Evolutionary conservation across 2,329 filamentous ascomycete species (phyloP).

Genomic region (Penicillium sp.): DNA sequence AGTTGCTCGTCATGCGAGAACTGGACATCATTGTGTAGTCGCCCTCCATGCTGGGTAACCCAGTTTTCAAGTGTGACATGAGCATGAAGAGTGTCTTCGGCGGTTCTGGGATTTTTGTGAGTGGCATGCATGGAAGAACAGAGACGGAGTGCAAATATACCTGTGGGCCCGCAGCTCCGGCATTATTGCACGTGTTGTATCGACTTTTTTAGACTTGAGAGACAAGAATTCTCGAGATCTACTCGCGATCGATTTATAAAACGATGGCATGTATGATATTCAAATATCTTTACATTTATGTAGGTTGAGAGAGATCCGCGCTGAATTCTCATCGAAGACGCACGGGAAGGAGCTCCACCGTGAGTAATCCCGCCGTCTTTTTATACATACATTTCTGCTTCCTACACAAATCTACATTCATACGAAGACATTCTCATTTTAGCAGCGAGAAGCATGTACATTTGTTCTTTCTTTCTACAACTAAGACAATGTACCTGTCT

Average conservation of each 20-base stretch:
- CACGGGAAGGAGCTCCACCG: neutral
- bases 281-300: neutral
- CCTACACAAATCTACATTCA: too few relatives aligned
- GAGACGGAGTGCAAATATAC: neutral
- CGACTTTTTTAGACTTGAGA: neutral
- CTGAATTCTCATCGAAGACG: neutral
- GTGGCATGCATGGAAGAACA: neutral
- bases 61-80: constrained; percentile 31
- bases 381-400: too few relatives aligned
- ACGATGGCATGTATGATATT: neutral
- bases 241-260: neutral
- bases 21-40: constrained; percentile 29
- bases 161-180: neutral
- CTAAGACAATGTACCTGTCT: too few relatives aligned
- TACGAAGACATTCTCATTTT: too few relatives aligned
- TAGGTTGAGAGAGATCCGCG: neutral
- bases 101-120: constrained; percentile 4
- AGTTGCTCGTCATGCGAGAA: constrained; percentile 30
- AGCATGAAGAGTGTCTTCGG: constrained; percentile 3
- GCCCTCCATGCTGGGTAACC: constrained; percentile 29
- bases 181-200: neutral
- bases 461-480: too few relatives aligned
- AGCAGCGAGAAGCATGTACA: too few relatives aligned
- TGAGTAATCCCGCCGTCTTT: too few relatives aligned
- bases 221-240: neutral